Base-by-base conservation (phyloP, 2,329 filamentous ascomycete species). In the Geosmithia flava region DNA sequence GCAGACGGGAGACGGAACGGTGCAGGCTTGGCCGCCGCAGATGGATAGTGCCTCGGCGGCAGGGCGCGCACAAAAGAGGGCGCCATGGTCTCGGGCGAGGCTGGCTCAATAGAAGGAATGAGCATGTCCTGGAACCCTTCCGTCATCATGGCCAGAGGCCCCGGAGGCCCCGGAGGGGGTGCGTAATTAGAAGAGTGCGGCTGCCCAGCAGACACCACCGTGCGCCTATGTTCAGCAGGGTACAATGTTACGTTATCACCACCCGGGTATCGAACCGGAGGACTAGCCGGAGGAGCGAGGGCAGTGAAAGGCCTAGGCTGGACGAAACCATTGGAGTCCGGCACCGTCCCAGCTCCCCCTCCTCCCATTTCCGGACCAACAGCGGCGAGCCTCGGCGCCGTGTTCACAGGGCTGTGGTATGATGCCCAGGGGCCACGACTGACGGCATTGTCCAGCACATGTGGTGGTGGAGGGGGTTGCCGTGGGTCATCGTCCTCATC, bases 81-180 rank as follows among this genome's bases (percentile, higher is more conserved):
- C 48, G 55, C 58, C 56, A 60, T 60, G 19, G 55, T 43, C 20
- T 59, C 54, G 5, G 68, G 68, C 33, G 69, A 71, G 7, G 47
- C 54, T 19, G 67, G 64, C 52, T 75, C 72, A 53, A 74, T 68
- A 7, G 71, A 75, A 8, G 56, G 68, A 15, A 75, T 62, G 50
- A 72, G 57, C 54, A 68, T 62, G 40, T 75, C 71, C 53, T 68
- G 65, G 13, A 63, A 48, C 15, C 51, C 53, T 20, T 50, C 30
- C 20, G 33, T 33, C 15, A 47, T 27, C 23, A 27, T 27, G 23
- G 23, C 8, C n/a, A n/a, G n/a, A n/a, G n/a, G n/a, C n/a, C n/a
- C n/a, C n/a, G n/a, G n/a, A n/a, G n/a, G n/a, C n/a, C n/a, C n/a
- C 23, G 23, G 4, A 8, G 33, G 33, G 33, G 33, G 15, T 7